Percentiles rank a stretch among this genome's conserved stretches.
Evolutionary conservation across 116 monocot species (phyloP).

Genomic region (Papilionanthe hybrid): DNA sequence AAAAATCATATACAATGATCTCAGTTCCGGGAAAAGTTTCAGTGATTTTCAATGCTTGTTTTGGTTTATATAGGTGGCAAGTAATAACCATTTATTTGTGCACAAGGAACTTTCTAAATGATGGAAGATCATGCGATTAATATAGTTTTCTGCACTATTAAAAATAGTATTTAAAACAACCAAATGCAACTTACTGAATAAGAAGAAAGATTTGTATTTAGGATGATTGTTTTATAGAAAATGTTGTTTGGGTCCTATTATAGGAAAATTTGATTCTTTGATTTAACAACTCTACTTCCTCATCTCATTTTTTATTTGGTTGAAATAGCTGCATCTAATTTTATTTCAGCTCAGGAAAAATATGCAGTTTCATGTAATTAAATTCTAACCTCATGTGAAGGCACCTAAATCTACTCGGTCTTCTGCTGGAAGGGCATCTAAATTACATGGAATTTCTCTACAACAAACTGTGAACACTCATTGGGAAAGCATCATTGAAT

Average conservation of each 20-base stretch:
- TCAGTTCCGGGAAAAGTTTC: too few relatives aligned
- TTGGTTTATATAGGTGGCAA: too few relatives aligned
- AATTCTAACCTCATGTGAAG: conserved; percentile 25
- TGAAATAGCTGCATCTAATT: background rate
- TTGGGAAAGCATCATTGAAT: conserved; percentile 82
- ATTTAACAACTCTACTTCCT: background rate
- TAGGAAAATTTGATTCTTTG: background rate
- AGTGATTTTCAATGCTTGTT: too few relatives aligned
- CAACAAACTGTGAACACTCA: conserved; percentile 61
- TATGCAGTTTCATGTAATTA: background rate
- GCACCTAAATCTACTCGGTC: conserved; percentile 72
- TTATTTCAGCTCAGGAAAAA: background rate
- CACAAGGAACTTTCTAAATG: background rate
- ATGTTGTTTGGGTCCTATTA: background rate
- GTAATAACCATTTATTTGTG: too few relatives aligned
- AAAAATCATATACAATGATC: too few relatives aligned
- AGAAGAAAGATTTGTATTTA: background rate
- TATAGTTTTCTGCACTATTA: background rate
- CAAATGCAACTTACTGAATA: background rate
- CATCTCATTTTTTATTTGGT: background rate
- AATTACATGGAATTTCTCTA: conserved; percentile 35
- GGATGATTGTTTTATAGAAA: background rate
- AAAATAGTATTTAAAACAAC: background rate
- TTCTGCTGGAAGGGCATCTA: conserved; percentile 43
- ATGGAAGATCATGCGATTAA: background rate